Evolutionary conservation across 2,329 filamentous ascomycete genomes (phyloP), one percentile per base, ranked within the genome.

Genomic region (Amauroascus niger): DNA sequence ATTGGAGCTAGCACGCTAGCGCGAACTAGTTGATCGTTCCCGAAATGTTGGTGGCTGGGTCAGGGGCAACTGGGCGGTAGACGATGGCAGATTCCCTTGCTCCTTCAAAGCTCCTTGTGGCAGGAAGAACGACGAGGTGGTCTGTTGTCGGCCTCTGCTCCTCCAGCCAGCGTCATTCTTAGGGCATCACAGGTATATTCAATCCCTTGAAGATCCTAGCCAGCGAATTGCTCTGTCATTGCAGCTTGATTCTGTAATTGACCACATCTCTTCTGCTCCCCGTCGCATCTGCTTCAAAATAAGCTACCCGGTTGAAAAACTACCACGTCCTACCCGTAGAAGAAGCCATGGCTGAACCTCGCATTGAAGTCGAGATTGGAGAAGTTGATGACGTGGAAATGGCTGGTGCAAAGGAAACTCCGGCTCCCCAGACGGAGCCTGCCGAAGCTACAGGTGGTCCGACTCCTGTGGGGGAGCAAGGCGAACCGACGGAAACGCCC

Each of bases 321-420:
- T n/a, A n/a, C n/a, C n/a, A n/a, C n/a, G n/a, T n/a, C n/a, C n/a
- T n/a, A n/a, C n/a, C n/a, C n/a, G n/a, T n/a, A n/a, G n/a, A n/a
- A 39, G 9, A 39, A 9, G 26, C 28, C 37, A 58, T 56, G 56
- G 14, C 55, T 30, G 53, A 56, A 33, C 55, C 56, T 7, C 51
- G 54, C 11, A 48, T 57, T 47, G 53, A 58, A 24, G 49, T 59
- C 18, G 53, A 43, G 14, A 8, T 45, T 16, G 56, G 40, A 24
- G 51, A 54, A 20, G 55, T 41, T 22, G 56, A 55, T 20, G 64
- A 68, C 54, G 58, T 64, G 6, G 62, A 65, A 41, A 66, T 67
- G 62, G 53, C 54, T 16, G 59, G 55, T 14, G 57, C 58, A 22
- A 56, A n/a, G 14, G 41, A 49, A 20, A 35, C 56, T 14, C 47